A percentile compares a stretch with the other conserved stretches of the same genome.
These are phyloP conservation scores for Neurospora discreta DNA, from an alignment of 495 filamentous ascomycete species.

Conservation along the genomic window DNA sequence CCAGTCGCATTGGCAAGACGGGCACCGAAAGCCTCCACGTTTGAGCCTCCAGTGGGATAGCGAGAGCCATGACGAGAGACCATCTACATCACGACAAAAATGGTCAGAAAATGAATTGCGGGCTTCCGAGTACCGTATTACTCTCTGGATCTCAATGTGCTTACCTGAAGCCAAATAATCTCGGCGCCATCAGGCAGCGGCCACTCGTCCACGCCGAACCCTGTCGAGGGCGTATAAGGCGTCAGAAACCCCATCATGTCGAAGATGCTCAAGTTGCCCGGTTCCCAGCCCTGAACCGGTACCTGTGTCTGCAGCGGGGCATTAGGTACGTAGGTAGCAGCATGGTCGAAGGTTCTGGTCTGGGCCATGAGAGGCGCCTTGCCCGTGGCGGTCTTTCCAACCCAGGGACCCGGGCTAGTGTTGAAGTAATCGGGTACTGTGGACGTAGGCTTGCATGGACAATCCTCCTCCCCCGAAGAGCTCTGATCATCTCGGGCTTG, in stretches of 20 bases:
- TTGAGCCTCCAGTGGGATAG: conserved; percentile 53
- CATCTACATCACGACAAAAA: conserved; percentile 44
- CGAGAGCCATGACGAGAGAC: conserved; percentile 72
- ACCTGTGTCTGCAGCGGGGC: conserved; percentile 45
- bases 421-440: conserved; percentile 46
- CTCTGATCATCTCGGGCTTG: background rate
- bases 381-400: conserved; percentile 49
- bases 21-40: conserved; percentile 41
- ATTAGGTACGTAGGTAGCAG: conserved; percentile 41
- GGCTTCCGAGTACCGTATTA: background rate
- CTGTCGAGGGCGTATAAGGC: conserved; percentile 33
- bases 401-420: conserved; percentile 31
- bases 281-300: conserved; percentile 38
- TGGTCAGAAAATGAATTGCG: background rate
- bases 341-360: conserved; percentile 41
- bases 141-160: conserved; percentile 22
- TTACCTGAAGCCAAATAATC: conserved; percentile 42
- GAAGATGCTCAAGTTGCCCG: conserved; percentile 42
- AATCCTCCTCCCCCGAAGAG: background rate
- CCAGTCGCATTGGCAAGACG: conserved; percentile 45
- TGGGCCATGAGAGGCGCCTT: conserved; percentile 44
- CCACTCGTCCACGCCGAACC: conserved; percentile 47
- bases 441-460: conserved; percentile 6
- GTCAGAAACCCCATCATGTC: conserved; percentile 38
- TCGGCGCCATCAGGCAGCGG: conserved; percentile 43